Evolutionary conservation across 1,139 yeast species (phyloP).

Genomic region (Sugiyamaella grinbergsii): DNA sequence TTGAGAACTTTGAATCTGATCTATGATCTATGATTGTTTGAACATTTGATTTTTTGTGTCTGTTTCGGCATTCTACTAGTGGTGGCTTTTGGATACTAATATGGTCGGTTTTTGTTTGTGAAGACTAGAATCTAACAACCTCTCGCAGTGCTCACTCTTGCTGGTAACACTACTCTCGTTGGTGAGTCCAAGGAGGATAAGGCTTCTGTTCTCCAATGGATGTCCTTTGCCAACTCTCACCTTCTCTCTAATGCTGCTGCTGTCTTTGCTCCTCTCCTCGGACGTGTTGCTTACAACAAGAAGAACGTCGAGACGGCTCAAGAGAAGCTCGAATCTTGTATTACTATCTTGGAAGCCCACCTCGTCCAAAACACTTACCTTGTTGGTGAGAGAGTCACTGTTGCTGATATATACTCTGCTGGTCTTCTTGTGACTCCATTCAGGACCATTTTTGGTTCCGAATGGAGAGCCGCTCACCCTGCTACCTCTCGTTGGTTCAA

Average conservation of each 20-base stretch:
- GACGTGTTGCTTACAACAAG: conserved; percentile 75
- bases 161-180: conserved; percentile 48
- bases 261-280: conserved; percentile 50
- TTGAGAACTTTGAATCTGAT: conserved; percentile 54
- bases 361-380: conserved; percentile 78
- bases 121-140: conserved; percentile 20
- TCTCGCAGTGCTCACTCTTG: conserved; percentile 37
- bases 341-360: conserved; percentile 41
- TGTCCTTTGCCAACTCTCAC: conserved; percentile 79
- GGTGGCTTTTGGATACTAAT: conserved; percentile 30
- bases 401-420: conserved; percentile 80
- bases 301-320: conserved; percentile 63
- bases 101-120: too few relatives aligned
- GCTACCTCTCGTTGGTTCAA: conserved; percentile 82
- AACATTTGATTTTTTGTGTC: background rate
- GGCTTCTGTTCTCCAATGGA: conserved; percentile 76
- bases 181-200: conserved; percentile 69
- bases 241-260: conserved; percentile 50
- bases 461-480: conserved; percentile 79
- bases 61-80: background rate
- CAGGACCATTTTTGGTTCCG: conserved; percentile 65
- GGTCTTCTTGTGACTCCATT: conserved; percentile 64
- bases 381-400: conserved; percentile 85
- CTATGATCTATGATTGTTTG: background rate
- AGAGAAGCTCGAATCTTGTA: conserved; percentile 47